Evolutionary conservation across 192 early-diverging fungal genomes (phyloP).

Genomic region (Mortierella hygrophila): DNA sequence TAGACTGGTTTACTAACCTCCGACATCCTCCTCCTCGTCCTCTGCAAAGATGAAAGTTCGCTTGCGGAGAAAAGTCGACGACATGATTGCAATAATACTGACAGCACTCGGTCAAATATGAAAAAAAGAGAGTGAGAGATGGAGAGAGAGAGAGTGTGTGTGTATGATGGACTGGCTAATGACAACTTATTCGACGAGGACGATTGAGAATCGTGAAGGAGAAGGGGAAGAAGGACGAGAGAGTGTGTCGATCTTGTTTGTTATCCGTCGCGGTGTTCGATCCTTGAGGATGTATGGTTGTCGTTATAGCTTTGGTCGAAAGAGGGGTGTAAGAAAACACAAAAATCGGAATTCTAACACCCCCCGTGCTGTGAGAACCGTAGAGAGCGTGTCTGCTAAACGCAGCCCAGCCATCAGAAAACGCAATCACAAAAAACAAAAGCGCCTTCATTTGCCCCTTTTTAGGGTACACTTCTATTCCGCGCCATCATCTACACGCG

Average conservation of each 20-base stretch:
- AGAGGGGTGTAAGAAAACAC: neutral
- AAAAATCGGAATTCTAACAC: neutral
- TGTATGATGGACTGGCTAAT: neutral
- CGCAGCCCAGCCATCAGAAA: neutral
- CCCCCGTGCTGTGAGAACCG: neutral
- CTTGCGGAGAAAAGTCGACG: slow-evolving; percentile 32
- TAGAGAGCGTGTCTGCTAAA: neutral
- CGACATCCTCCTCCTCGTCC: slow-evolving; percentile 13
- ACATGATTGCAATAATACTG: slow-evolving; percentile 15
- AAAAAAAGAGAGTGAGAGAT: neutral
- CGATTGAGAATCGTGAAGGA: neutral
- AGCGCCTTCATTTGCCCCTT: slow-evolving; percentile 14
- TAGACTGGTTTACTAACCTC: slow-evolving; percentile 2
- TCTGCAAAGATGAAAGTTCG: slow-evolving; percentile 33
- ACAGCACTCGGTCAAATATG: neutral
- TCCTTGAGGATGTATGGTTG: neutral
- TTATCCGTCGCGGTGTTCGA: neutral
- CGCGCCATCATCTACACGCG: neutral
- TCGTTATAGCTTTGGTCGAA: neutral
- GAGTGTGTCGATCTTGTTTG: neutral
- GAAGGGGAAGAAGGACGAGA: neutral
- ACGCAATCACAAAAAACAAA: too few species aligned
- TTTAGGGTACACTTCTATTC: neutral
- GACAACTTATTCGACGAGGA: neutral
- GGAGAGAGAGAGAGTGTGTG: neutral